Percentiles rank a stretch among this genome's conserved stretches.
These are phyloP conservation scores for Brachypodium distachyon DNA, from an alignment of 202 grass and related monocot species.

Conservation along the genomic window DNA sequence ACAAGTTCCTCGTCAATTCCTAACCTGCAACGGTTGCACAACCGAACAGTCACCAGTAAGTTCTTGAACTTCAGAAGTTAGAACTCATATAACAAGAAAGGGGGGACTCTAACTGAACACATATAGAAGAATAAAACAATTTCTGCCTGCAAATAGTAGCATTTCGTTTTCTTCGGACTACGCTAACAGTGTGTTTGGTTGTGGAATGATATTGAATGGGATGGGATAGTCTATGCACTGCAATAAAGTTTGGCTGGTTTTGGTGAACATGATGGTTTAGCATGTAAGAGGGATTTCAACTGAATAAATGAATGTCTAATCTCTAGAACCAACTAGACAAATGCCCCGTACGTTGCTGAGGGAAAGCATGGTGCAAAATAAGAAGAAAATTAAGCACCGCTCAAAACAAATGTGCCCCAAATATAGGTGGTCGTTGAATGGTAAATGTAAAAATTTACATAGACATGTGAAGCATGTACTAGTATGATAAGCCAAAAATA, in stretches of 20 bases:
- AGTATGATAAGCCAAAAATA: too few species aligned
- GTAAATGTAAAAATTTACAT: too few species aligned
- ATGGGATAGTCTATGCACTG: neutral
- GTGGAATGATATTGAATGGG: neutral
- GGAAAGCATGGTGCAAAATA: too few species aligned
- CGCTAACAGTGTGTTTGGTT: neutral
- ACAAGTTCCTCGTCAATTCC: slow-evolving; percentile 96
- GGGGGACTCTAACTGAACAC: neutral
- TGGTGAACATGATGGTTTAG: neutral
- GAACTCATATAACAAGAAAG: neutral
- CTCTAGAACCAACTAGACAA: neutral
- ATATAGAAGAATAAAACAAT: neutral
- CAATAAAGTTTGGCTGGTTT: neutral
- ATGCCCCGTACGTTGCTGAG: too few species aligned
- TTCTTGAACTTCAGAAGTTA: neutral
- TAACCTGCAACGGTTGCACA: slow-evolving; percentile 41
- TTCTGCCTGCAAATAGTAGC: neutral
- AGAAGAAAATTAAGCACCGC: too few species aligned
- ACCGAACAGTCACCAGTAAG: neutral
- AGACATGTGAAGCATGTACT: too few species aligned
- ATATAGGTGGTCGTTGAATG: too few species aligned
- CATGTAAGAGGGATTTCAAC: neutral
- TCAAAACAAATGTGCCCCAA: too few species aligned
- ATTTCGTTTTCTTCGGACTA: neutral
- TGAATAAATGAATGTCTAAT: neutral